Percentiles rank a stretch among this genome's conserved stretches.
Conservation (phyloP, 192 early-diverging fungal genomes). For the Pecoramyces ruminantium region DNA sequence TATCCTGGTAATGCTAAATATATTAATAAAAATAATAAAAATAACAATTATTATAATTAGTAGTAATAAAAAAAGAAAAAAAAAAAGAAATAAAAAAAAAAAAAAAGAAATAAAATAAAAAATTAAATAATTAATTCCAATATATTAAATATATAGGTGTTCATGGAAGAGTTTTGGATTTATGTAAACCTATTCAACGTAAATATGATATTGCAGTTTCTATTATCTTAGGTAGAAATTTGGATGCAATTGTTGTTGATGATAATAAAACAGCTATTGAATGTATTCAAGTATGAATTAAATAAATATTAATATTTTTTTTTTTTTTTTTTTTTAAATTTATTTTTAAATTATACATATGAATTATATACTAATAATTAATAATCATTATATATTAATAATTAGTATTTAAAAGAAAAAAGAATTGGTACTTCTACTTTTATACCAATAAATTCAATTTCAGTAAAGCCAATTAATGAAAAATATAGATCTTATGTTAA, state of each 20-base stretch:
- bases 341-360: no score
- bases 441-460: slow-evolving; percentile 74
- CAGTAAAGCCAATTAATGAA: slow-evolving; percentile 58
- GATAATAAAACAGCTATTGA: slow-evolving; percentile 80
- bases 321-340: no score
- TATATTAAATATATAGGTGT: slow-evolving; percentile 26
- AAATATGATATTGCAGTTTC: slow-evolving; percentile 79
- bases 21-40: no score
- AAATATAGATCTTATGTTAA: slow-evolving; percentile 54
- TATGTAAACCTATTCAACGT: slow-evolving; percentile 81
- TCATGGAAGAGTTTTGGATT: slow-evolving; percentile 70
- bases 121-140: no score
- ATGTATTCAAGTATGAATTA: slow-evolving; percentile 57
- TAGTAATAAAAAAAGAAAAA: no score
- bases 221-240: slow-evolving; percentile 71
- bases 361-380: no score
- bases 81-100: no score
- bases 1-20: slow-evolving; percentile 8
- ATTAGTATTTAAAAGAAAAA: slow-evolving; percentile 80
- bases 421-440: slow-evolving; percentile 82
- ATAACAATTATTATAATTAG: no score
- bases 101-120: no score
- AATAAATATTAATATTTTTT: background rate
- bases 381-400: no score
- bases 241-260: slow-evolving; percentile 93